Percentiles rank a stretch among this genome's conserved stretches.
phyloP scores from a whole-genome alignment of 2,329 filamentous ascomycete genomes.

The Penicillium sp. region DNA sequence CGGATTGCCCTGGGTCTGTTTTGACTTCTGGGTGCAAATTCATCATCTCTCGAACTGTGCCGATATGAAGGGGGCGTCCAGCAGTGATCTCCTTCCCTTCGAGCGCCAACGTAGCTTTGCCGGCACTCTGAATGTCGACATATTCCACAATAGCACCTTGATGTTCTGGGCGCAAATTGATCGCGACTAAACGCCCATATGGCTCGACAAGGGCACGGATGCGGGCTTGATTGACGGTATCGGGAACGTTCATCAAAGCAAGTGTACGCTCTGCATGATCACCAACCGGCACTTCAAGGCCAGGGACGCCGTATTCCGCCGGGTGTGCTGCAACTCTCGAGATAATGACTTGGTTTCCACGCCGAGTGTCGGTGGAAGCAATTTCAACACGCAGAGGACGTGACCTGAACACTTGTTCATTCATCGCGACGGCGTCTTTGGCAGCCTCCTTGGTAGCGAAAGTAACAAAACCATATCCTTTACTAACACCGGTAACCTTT shows the following conservation, averaged over 20 bases:
- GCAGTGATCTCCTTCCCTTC: conserved; percentile 48
- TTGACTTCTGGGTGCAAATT: conserved; percentile 44
- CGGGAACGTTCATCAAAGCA: conserved; percentile 79
- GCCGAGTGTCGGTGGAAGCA: conserved; percentile 45
- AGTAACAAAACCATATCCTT: conserved; percentile 77
- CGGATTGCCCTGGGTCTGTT: conserved; percentile 32
- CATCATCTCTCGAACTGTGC: conserved; percentile 55
- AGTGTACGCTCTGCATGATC: conserved; percentile 67
- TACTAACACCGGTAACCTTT: conserved; percentile 66
- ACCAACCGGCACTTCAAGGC: conserved; percentile 43
- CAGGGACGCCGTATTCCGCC: conserved; percentile 38
- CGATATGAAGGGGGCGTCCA: conserved; percentile 47
- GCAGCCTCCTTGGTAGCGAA: conserved; percentile 70
- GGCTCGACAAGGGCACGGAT: conserved; percentile 71
- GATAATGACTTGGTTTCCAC: conserved; percentile 47
- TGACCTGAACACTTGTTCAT: conserved; percentile 68
- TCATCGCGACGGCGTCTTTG: conserved; percentile 64
- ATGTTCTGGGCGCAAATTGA: conserved; percentile 77
- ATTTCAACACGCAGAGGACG: conserved; percentile 66
- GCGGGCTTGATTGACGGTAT: conserved; percentile 87
- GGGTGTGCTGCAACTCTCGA: conserved; percentile 42
- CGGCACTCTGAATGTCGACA: conserved; percentile 65
- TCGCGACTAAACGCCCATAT: conserved; percentile 69
- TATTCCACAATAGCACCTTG: conserved; percentile 87
- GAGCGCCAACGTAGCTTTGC: conserved; percentile 54